Conservation (phyloP, 2,329 filamentous ascomycete genomes). For the Diaporthe eres region DNA sequence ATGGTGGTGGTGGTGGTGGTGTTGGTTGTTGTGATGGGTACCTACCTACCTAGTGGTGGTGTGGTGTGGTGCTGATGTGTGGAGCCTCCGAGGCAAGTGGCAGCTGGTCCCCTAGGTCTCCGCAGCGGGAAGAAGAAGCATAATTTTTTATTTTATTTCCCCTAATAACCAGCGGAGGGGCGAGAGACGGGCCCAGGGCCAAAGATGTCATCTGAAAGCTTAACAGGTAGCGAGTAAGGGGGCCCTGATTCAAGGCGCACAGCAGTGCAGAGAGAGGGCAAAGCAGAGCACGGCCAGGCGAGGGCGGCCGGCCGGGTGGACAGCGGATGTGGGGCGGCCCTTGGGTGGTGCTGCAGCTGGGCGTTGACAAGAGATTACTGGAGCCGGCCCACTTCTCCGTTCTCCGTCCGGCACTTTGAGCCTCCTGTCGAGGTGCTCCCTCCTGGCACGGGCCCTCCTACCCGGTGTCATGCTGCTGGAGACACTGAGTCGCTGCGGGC, state of each 20-base stretch:
- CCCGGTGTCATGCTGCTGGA: slow-evolving; percentile 33
- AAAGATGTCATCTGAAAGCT: slow-evolving; percentile 29
- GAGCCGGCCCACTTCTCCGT: slow-evolving; percentile 28
- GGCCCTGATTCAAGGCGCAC: slow-evolving; percentile 23
- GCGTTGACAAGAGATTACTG: slow-evolving; percentile 13
- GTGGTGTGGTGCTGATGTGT: not conserved
- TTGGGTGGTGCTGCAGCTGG: slow-evolving; percentile 2
- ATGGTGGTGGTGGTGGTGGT: slow-evolving; percentile 1
- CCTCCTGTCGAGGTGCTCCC: slow-evolving; percentile 17
- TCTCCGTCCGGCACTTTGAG: slow-evolving; percentile 30
- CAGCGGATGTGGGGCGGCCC: not conserved
- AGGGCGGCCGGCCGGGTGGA: slow-evolving; percentile 9
- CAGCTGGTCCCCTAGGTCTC: slow-evolving; percentile 23
- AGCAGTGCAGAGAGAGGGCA: not conserved
- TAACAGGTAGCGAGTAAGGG: slow-evolving; percentile 33
- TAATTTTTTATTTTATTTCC: slow-evolving; percentile 25
- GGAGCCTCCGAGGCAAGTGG: slow-evolving; percentile 23
- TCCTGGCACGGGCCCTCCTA: slow-evolving; percentile 23
- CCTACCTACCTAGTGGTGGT: not conserved
- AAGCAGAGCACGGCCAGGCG: not conserved
- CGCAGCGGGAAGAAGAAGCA: slow-evolving; percentile 32
- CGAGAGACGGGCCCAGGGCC: slow-evolving; percentile 4
- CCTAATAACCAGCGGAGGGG: slow-evolving; percentile 4
- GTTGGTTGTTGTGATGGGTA: not conserved
- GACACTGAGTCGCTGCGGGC: slow-evolving; percentile 24